A percentile compares a stretch with the other conserved stretches of the same genome.
Conservation (phyloP, 768 basidiomycete species). For the Mycena galopus region DNA sequence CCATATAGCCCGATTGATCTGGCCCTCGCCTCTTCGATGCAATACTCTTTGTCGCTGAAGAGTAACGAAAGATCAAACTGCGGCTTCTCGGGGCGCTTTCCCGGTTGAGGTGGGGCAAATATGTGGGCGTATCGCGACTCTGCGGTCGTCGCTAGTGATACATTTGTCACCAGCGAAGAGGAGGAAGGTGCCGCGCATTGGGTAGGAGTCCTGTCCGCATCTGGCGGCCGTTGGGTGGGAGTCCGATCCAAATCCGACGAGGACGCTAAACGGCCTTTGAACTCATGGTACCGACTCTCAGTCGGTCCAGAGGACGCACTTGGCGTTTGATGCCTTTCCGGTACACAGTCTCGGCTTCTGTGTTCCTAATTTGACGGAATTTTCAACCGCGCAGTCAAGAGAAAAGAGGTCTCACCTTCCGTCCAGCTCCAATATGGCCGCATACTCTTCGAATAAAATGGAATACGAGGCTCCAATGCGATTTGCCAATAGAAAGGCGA, state of each 20-base stretch:
- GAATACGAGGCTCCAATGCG: constrained; percentile 85
- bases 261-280: constrained; percentile 72
- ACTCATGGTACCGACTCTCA: constrained; percentile 86
- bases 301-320: constrained; percentile 85
- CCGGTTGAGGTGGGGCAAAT: constrained; percentile 76
- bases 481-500: constrained; percentile 77
- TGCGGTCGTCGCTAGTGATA: constrained; percentile 52
- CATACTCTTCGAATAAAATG: constrained; percentile 93
- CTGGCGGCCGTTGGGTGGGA: constrained; percentile 42
- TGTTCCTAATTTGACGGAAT: constrained; percentile 58
- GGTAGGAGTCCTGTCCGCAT: too few relatives aligned
- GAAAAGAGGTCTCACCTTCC: constrained; percentile 72
- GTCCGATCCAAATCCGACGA: constrained; percentile 37
- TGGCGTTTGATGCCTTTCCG: constrained; percentile 84
- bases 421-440: constrained; percentile 78
- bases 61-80: constrained; percentile 77
- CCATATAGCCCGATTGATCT: constrained; percentile 85
- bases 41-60: constrained; percentile 89
- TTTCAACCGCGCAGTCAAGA: not conserved
- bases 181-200: constrained; percentile 46
- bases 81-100: constrained; percentile 79
- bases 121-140: constrained; percentile 77
- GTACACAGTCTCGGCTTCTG: constrained; percentile 87
- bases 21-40: constrained; percentile 86
- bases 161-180: constrained; percentile 46